phyloP scores from a whole-genome alignment of 129 eudicot species.

The Flaveria brownii region DNA sequence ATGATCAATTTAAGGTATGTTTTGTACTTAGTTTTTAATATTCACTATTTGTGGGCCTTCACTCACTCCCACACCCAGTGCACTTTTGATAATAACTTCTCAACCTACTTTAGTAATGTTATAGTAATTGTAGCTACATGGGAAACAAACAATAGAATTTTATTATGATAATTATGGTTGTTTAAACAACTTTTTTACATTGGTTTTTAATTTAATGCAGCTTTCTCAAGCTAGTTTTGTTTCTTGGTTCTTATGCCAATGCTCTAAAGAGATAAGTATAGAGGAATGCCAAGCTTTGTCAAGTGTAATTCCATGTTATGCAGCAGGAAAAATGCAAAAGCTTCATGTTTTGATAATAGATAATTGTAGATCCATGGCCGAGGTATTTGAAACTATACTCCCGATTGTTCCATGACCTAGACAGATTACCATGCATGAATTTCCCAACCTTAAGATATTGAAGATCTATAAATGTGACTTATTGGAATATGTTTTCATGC shows the following conservation, averaged over 20 bases:
- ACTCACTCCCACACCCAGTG: no score
- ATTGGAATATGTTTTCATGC: not conserved
- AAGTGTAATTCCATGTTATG: not conserved
- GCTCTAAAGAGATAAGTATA: not conserved
- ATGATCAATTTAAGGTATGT: no score
- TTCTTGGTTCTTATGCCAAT: constrained; percentile 4
- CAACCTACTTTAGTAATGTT: no score
- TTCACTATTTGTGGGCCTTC: no score
- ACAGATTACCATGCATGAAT: not conserved
- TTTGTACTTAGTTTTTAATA: no score
- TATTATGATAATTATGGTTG: no score
- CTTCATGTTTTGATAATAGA: not conserved
- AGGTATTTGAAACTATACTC: not conserved
- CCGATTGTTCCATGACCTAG: not conserved
- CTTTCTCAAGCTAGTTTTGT: not conserved
- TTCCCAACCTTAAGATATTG: not conserved
- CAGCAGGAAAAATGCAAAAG: not conserved
- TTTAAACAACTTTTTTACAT: not conserved
- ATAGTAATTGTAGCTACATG: no score
- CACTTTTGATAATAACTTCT: no score
- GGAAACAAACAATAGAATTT: no score
- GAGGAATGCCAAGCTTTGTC: not conserved
- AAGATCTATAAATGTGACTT: not conserved
- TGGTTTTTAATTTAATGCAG: not conserved
- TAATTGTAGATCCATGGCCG: not conserved